Evolutionary conservation across 106 monocot genomes (phyloP).

Genomic region (Platanthera zijinensis): DNA sequence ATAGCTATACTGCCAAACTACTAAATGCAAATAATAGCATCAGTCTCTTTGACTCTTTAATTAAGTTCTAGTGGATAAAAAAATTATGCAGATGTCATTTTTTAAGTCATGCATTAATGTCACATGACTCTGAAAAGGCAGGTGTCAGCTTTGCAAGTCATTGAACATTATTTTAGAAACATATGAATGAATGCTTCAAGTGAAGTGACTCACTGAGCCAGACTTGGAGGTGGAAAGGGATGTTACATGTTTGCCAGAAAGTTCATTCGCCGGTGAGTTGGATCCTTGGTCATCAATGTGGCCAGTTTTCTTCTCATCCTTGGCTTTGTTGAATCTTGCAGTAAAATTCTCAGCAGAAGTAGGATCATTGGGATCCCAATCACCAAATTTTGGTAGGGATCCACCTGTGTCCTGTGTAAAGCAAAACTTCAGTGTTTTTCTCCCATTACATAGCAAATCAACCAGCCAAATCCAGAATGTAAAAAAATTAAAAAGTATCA

Average conservation of each 20-base stretch:
- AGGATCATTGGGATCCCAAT: constrained; percentile 68
- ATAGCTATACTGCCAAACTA: too few relatives aligned
- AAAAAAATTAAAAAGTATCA: not conserved
- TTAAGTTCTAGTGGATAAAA: too few relatives aligned
- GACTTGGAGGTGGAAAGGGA: constrained; percentile 20
- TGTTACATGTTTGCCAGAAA: not conserved
- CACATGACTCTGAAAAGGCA: too few relatives aligned
- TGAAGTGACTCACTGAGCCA: constrained; percentile 28
- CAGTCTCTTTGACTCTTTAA: too few relatives aligned
- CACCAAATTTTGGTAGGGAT: constrained; percentile 57
- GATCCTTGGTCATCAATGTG: constrained; percentile 30
- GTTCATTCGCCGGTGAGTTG: constrained; percentile 47
- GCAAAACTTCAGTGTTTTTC: not conserved
- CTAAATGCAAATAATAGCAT: too few relatives aligned
- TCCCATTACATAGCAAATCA: not conserved
- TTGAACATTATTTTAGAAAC: too few relatives aligned
- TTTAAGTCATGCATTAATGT: too few relatives aligned
- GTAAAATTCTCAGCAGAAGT: constrained; percentile 60
- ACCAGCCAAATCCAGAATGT: not conserved
- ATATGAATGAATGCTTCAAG: not conserved
- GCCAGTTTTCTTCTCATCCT: constrained; percentile 58
- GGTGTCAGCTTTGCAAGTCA: too few relatives aligned
- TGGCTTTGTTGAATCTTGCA: constrained; percentile 65
- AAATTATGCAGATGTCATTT: too few relatives aligned
- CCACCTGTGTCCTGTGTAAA: constrained; percentile 31